These are phyloP conservation scores for Solanum acaule DNA, from an alignment of 257 asterid species.

Conservation along the genomic window DNA sequence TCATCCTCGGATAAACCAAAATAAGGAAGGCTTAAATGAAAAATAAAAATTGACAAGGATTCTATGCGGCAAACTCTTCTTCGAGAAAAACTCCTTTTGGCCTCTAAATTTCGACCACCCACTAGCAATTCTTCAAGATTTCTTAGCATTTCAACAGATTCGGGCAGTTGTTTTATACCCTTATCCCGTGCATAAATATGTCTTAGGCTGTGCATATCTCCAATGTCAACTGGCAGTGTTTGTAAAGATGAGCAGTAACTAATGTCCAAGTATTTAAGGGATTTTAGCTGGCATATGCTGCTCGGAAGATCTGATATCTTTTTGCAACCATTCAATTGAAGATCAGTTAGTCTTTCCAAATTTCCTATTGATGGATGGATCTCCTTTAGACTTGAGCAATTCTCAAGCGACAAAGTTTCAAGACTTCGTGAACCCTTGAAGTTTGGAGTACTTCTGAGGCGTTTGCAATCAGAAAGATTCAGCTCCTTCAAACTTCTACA, in stretches of 20 bases:
- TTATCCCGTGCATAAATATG: accelerated
- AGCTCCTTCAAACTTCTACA: not conserved
- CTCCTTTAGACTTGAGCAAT: not conserved
- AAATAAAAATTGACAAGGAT: too few relatives aligned
- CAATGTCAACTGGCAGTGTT: too few relatives aligned
- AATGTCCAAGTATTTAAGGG: too few relatives aligned
- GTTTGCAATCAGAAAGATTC: not conserved
- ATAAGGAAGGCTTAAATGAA: too few relatives aligned
- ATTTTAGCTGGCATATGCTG: too few relatives aligned
- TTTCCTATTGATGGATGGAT: not conserved
- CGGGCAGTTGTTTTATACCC: too few relatives aligned
- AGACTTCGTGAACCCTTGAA: not conserved
- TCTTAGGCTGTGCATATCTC: too few relatives aligned
- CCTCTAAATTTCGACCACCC: not conserved
- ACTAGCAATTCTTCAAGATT: accelerated
- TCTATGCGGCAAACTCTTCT: not conserved
- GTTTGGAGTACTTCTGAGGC: not conserved
- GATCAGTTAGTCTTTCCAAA: too few relatives aligned
- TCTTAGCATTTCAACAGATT: too few relatives aligned
- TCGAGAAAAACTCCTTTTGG: not conserved
- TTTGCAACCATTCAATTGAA: too few relatives aligned
- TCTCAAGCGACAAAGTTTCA: accelerated
- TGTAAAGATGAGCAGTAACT: too few relatives aligned
- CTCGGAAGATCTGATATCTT: too few relatives aligned
- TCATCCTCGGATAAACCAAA: not conserved